These are phyloP conservation scores for Aspergillus terreus DNA, from an alignment of 2,329 filamentous ascomycete species.

Conservation along the genomic window DNA sequence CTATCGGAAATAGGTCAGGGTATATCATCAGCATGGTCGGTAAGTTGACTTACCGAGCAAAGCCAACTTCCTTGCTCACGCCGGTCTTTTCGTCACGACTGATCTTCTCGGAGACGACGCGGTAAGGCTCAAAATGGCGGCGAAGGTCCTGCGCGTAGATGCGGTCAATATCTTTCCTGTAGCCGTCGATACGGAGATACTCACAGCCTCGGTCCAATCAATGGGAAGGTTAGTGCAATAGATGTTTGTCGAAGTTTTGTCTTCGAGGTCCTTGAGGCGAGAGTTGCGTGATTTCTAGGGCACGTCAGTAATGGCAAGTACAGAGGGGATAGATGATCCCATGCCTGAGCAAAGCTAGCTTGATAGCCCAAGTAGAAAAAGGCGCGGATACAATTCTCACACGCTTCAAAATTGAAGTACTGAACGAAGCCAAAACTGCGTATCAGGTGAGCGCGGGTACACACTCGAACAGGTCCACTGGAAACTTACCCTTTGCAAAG, in stretches of 20 bases:
- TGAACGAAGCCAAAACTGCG: conserved; percentile 94
- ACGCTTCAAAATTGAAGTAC: conserved; percentile 80
- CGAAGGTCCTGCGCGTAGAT: conserved; percentile 59
- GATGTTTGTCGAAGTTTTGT: conserved; percentile 85
- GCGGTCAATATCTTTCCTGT: conserved; percentile 9
- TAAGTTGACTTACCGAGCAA: conserved; percentile 67
- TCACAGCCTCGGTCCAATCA: conserved; percentile 81
- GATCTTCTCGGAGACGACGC: conserved; percentile 90
- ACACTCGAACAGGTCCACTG: conserved; percentile 6
- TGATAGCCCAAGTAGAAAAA: conserved; percentile 95
- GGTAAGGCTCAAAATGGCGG: conserved; percentile 51
- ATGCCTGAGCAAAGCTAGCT: conserved; percentile 89
- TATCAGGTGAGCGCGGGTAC: conserved; percentile 19
- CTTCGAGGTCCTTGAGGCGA: conserved; percentile 91
- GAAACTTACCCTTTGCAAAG: conserved; percentile 85
- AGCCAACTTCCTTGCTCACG: conserved; percentile 93
- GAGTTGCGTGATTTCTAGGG: conserved; percentile 92
- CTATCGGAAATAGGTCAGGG: conserved; percentile 45
- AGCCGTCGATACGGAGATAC: conserved; percentile 22
- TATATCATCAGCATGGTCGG: conserved; percentile 3
- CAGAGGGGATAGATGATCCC: background rate
- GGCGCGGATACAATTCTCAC: conserved; percentile 91
- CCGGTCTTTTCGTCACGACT: conserved; percentile 81
- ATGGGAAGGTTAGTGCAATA: conserved; percentile 97
- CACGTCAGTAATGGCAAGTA: conserved; percentile 20